phyloP scores from a whole-genome alignment of 345 rosid species.

The Brassica incana region DNA sequence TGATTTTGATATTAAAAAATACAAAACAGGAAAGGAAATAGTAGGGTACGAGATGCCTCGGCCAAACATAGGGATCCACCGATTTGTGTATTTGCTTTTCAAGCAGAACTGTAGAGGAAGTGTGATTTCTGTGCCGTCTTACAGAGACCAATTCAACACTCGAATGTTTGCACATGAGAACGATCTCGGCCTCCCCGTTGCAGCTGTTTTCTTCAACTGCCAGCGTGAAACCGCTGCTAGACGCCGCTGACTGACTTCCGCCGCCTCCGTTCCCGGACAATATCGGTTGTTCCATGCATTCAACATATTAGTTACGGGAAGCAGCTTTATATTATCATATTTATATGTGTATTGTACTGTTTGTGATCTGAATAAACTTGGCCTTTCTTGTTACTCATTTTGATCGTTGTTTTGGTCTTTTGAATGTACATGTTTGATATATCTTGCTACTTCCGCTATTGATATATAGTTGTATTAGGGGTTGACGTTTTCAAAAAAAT shows the following conservation, averaged over 20 bases:
- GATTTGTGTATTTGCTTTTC: conserved; percentile 81
- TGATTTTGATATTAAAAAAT: neutral
- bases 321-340: conserved; percentile 5
- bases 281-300: conserved; percentile 20
- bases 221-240: conserved; percentile 97
- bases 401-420: neutral
- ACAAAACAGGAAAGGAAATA: conserved; percentile 64
- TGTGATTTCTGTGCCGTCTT: conserved; percentile 46
- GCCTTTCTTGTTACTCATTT: neutral
- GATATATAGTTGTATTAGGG: neutral
- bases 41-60: conserved; percentile 85
- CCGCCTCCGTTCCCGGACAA: neutral
- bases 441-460: neutral
- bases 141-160: conserved; percentile 70
- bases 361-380: conserved; percentile 31
- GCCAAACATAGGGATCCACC: conserved; percentile 95
- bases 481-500: neutral
- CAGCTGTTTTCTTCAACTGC: conserved; percentile 88
- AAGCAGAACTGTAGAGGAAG: conserved; percentile 69
- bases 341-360: conserved; percentile 16
- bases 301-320: conserved; percentile 1
- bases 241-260: conserved; percentile 51
- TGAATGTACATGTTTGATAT: neutral
- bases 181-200: conserved; percentile 76
- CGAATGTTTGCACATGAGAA: conserved; percentile 73